Percentiles rank a stretch among this genome's conserved stretches.
Conservation (phyloP, 108 stramenopile genomes). For the Discostella pseudostelligera region DNA sequence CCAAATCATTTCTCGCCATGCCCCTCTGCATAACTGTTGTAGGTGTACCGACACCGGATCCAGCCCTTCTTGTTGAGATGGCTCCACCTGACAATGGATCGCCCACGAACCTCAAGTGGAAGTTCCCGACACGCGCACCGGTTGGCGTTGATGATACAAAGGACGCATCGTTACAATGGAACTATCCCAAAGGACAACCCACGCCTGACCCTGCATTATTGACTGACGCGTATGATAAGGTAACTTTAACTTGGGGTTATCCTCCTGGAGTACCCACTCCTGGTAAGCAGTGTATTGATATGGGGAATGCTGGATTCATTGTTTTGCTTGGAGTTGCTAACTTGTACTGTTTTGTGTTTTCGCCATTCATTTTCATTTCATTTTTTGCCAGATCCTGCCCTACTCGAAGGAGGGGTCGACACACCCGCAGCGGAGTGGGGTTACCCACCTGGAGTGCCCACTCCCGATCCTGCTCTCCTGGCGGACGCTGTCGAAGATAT, state of each 20-base stretch:
- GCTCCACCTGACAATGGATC: slow-evolving; percentile 6
- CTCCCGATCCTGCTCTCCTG: slow-evolving; percentile 32
- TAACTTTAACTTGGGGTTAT: slow-evolving; percentile 32
- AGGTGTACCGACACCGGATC: slow-evolving; percentile 33
- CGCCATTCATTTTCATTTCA: neutral
- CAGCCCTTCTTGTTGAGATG: slow-evolving; percentile 20
- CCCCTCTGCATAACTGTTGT: neutral
- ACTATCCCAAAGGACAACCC: slow-evolving; percentile 8
- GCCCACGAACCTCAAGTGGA: slow-evolving; percentile 26
- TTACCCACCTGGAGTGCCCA: slow-evolving; percentile 23
- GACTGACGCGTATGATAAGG: slow-evolving; percentile 14
- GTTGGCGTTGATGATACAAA: neutral
- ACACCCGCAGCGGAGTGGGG: slow-evolving; percentile 11
- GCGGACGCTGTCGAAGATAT: neutral
- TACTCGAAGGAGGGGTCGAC: slow-evolving; percentile 1
- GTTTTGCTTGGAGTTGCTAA: too few species aligned
- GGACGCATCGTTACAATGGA: too few species aligned
- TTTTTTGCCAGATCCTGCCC: neutral
- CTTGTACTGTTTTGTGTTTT: neutral
- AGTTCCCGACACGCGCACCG: slow-evolving; percentile 2
- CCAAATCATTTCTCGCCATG: neutral
- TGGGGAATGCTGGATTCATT: neutral
- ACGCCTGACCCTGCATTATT: slow-evolving; percentile 36
- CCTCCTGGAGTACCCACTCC: slow-evolving; percentile 46
- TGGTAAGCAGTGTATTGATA: slow-evolving; percentile 5